A percentile compares a stretch with the other conserved stretches of the same genome.
phyloP scores from a whole-genome alignment of 2,329 filamentous ascomycete genomes.

The Fusarium sp. region DNA sequence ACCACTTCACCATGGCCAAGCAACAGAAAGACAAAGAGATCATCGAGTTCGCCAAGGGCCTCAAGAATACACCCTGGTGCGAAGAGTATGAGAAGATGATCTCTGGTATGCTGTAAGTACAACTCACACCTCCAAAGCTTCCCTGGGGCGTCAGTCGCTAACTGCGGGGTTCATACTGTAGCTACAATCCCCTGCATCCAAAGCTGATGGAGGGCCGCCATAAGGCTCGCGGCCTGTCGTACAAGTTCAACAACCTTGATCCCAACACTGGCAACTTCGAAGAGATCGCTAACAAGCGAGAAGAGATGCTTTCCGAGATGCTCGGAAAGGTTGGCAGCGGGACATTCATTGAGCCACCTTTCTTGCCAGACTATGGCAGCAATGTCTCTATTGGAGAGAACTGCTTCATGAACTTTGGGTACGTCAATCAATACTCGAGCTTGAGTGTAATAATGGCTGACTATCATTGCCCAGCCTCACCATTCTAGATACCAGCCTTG shows the following conservation, averaged over 20 bases:
- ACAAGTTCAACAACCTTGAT: slow-evolving; percentile 42
- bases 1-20: slow-evolving; percentile 28
- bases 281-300: slow-evolving; percentile 6
- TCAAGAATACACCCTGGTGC: slow-evolving; percentile 36
- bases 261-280: slow-evolving; percentile 30
- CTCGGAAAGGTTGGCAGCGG: slow-evolving; percentile 47
- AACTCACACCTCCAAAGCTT: fast-evolving
- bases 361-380: slow-evolving; percentile 73
- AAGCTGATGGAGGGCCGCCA: slow-evolving; percentile 37
- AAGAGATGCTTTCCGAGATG: slow-evolving; percentile 25
- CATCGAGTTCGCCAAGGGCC: slow-evolving; percentile 37
- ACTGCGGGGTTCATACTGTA: neutral
- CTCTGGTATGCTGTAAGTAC: slow-evolving; percentile 43
- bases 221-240: slow-evolving; percentile 29
- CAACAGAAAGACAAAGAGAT: slow-evolving; percentile 32
- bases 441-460: neutral
- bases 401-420: slow-evolving; percentile 70
- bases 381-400: slow-evolving; percentile 70
- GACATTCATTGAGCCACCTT: slow-evolving; percentile 68
- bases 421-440: neutral
- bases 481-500: slow-evolving; percentile 78
- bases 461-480: slow-evolving; percentile 54
- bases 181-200: slow-evolving; percentile 35
- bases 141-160: fast-evolving
- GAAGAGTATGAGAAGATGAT: slow-evolving; percentile 44